Conservation (phyloP, 129 eudicot species). For the Flaveria bidentis region DNA sequence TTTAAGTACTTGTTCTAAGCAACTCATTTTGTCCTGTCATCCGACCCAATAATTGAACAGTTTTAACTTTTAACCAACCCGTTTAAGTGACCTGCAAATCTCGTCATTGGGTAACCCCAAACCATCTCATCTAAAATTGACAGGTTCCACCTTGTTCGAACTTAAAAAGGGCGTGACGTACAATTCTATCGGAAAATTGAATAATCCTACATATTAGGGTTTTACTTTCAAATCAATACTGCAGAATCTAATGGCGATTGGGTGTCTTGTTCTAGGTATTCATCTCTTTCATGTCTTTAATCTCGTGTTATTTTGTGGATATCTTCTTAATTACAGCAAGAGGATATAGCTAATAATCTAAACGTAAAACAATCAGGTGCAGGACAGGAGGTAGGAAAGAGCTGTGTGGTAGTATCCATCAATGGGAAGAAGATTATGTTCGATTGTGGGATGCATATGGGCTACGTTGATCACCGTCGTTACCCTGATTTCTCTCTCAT, state of each 20-base stretch:
- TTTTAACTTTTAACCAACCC: too few species aligned
- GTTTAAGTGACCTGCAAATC: too few species aligned
- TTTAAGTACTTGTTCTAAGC: too few species aligned
- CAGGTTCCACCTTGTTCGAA: background rate
- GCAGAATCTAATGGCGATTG: constrained; percentile 55
- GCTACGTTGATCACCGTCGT: constrained; percentile 62
- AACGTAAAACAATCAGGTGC: constrained; percentile 58
- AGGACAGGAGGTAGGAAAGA: constrained; percentile 97
- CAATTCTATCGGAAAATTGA: background rate
- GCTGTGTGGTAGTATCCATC: constrained; percentile 81
- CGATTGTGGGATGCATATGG: constrained; percentile 99
- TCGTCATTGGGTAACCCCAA: too few species aligned
- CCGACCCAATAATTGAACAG: too few species aligned
- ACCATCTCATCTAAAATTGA: too few species aligned
- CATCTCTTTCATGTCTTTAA: background rate
- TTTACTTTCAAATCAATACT: constrained; percentile 3
- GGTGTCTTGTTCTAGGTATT: constrained; percentile 79
- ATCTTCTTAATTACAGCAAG: background rate
- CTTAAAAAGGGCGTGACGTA: background rate
- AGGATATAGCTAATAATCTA: background rate
- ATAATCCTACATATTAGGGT: background rate
- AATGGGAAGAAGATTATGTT: constrained; percentile 88
- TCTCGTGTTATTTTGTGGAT: background rate
- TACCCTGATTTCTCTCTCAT: constrained; percentile 92
- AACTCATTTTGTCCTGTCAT: too few species aligned